Percentiles rank a stretch among this genome's conserved stretches.
Conservation (phyloP, 257 asterid genomes). For the Rhazya stricta region DNA sequence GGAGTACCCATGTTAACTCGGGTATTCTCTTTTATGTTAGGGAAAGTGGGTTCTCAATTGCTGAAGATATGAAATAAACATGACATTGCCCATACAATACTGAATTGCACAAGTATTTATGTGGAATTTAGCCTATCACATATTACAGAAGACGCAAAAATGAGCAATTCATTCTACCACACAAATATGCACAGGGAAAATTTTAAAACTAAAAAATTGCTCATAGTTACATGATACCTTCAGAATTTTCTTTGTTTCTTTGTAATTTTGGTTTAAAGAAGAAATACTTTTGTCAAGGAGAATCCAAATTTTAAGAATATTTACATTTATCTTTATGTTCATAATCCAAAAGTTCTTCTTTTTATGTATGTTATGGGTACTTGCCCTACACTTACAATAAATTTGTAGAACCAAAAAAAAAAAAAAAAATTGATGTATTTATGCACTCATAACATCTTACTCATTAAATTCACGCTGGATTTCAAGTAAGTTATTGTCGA, state of each 20-base stretch:
- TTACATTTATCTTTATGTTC: too few relatives aligned
- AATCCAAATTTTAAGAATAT: too few relatives aligned
- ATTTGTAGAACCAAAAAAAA: too few relatives aligned
- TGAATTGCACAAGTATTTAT: neutral
- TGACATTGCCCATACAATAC: neutral
- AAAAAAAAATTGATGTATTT: neutral
- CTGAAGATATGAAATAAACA: neutral
- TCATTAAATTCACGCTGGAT: conserved; percentile 70
- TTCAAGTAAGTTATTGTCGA: conserved; percentile 43
- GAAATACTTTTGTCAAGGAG: too few relatives aligned
- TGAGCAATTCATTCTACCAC: neutral
- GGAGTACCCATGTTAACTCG: neutral
- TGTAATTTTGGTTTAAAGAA: too few relatives aligned
- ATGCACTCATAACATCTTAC: conserved; percentile 39
- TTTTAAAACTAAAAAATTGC: neutral
- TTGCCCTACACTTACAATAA: too few relatives aligned
- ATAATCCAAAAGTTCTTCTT: too few relatives aligned
- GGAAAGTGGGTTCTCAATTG: neutral
- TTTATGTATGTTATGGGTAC: neutral
- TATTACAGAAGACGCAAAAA: neutral
- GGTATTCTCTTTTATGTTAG: neutral
- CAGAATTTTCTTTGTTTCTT: neutral
- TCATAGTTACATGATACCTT: neutral
- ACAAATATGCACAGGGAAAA: neutral
- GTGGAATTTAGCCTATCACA: neutral